phyloP scores from a whole-genome alignment of 768 basidiomycete genomes.

The Naganishia onofrii region DNA sequence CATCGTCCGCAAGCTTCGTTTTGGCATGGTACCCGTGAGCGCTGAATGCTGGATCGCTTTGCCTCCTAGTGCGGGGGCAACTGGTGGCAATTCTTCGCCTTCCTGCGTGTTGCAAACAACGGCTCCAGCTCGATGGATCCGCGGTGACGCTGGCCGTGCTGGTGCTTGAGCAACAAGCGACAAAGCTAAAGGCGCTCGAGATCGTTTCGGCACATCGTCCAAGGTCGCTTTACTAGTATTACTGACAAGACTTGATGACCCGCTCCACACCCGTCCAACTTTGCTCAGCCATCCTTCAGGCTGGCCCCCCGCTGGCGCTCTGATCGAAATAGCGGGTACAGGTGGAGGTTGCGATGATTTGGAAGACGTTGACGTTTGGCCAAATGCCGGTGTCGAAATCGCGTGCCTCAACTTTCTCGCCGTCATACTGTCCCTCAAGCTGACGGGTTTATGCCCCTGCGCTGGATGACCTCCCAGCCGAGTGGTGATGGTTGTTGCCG shows the following conservation, averaged over 20 bases:
- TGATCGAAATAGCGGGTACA: slow-evolving; percentile 15
- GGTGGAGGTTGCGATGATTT: slow-evolving; percentile 4
- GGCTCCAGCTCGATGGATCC: slow-evolving; percentile 38
- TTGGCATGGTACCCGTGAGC: not conserved
- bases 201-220: slow-evolving; percentile 9
- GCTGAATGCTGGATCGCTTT: slow-evolving; percentile 21
- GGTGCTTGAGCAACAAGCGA: slow-evolving; percentile 5
- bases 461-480: not conserved
- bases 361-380: not conserved
- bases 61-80: slow-evolving; percentile 18
- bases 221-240: slow-evolving; percentile 24
- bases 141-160: slow-evolving; percentile 38
- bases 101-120: slow-evolving; percentile 47
- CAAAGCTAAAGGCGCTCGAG: slow-evolving; percentile 4
- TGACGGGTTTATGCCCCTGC: not conserved
- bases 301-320: not conserved
- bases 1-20: slow-evolving; percentile 23
- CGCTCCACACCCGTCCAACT: slow-evolving; percentile 29
- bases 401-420: slow-evolving; percentile 24
- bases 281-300: slow-evolving; percentile 26
- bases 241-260: slow-evolving; percentile 23
- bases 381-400: slow-evolving; percentile 27
- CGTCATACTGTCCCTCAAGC: slow-evolving; percentile 14
- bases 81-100: slow-evolving; percentile 47
- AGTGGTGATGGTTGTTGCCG: slow-evolving; percentile 15